Base-by-base conservation (phyloP, 352 stramenopile genomes). In the Phytophthora chlamydospora region DNA sequence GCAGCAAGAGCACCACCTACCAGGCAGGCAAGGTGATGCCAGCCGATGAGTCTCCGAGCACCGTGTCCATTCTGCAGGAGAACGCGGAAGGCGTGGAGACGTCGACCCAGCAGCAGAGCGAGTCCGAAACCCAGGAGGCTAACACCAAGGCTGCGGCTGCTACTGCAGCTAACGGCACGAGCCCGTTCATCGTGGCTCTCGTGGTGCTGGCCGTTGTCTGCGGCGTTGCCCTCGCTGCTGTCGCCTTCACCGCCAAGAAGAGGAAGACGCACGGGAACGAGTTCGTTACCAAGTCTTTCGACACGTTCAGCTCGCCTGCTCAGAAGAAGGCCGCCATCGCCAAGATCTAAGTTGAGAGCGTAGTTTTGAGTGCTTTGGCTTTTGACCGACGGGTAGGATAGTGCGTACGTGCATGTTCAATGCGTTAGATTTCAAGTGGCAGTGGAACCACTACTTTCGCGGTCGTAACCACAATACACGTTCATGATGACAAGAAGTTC, bases 41-140 rank as follows among this genome's bases (percentile, higher is more conserved):
- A 21, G 40, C 55, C 0, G 36, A 64, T 19, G 58, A 62, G 16
- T 62, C 51, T 10, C 62, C 42, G 0, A 73, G 51, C 44, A 58
- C 32, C 32, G 68, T 73, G 36, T 72, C 62, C 8, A 69, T 78
- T 42, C 46, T 71, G 11, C 55, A 80, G 58, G 73, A 66, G 0
- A 69, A 43, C n/a, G 67, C 67, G 36, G 58, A 43, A 33, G 58
- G 61, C 11, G 24, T 27, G 24, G 24, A 27, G 24, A 27, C 24
- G 24, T 27, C 24, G 24, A 27, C 24, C 24, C 24, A 27, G 24
- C 24, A 27, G 24, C 24, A 27, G 24, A 27, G 24, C 24, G 24
- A 27, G 24, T 27, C 0, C 11, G 49, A 50, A 19, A 66, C 48
- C 13, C 45, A 65, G 47, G 34, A 67, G 34, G 60, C 32, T 2